These are phyloP conservation scores for Saccharomycopsis fermentans DNA, from an alignment of 805 yeast species.

Conservation along the genomic window DNA sequence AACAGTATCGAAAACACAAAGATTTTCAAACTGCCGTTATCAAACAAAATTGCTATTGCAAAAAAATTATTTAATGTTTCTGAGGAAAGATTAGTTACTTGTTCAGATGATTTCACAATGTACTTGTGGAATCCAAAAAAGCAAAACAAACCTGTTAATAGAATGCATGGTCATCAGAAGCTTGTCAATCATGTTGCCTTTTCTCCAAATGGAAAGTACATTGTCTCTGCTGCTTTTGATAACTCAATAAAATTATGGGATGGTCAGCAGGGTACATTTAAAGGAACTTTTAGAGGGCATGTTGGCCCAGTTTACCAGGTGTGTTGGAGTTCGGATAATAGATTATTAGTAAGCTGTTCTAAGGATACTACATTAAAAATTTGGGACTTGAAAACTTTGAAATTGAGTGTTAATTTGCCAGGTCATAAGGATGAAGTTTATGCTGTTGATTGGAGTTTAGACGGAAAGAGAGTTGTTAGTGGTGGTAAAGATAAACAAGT, in stretches of 20 bases:
- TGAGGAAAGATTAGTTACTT: conserved; percentile 79
- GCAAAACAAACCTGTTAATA: conserved; percentile 69
- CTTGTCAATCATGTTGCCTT: conserved; percentile 91
- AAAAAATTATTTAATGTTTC: conserved; percentile 43
- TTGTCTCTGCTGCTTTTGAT: conserved; percentile 91
- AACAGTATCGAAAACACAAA: conserved; percentile 29
- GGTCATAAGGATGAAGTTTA: conserved; percentile 95
- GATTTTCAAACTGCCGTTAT: conserved; percentile 29
- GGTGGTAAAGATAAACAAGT: conserved; percentile 97
- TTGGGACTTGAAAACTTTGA: conserved; percentile 86
- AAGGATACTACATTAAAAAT: conserved; percentile 94
- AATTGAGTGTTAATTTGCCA: conserved; percentile 80
- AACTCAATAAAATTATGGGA: conserved; percentile 95
- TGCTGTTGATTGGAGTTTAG: conserved; percentile 97
- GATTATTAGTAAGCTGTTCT: conserved; percentile 85
- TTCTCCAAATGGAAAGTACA: conserved; percentile 87
- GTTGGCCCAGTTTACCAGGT: conserved; percentile 97
- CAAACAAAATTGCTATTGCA: conserved; percentile 51
- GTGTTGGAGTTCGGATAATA: conserved; percentile 93
- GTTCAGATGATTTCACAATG: conserved; percentile 97
- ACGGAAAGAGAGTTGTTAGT: conserved; percentile 88
- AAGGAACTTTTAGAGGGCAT: conserved; percentile 89
- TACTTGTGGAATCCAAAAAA: conserved; percentile 89
- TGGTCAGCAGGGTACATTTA: conserved; percentile 81
- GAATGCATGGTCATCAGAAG: conserved; percentile 98